phyloP scores from a whole-genome alignment of 495 filamentous ascomycete genomes.

The Penicillium crystallinum region DNA sequence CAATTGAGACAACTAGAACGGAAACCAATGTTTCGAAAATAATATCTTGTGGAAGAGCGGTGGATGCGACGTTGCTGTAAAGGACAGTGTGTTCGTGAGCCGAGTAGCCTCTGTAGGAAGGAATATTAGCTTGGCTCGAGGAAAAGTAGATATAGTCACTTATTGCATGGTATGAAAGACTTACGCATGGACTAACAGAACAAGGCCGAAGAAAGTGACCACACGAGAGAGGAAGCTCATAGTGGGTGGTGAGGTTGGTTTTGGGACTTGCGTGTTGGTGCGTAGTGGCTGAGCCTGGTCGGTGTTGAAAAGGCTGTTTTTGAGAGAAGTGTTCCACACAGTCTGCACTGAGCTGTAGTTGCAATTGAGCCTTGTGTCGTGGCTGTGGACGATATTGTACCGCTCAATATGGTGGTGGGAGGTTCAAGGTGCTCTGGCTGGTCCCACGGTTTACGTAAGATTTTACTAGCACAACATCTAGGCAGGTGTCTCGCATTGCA shows the following conservation, averaged over 20 bases:
- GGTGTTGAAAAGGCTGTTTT: neutral
- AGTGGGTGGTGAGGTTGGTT: slow-evolving; percentile 7
- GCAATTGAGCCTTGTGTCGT: neutral
- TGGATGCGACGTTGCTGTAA: slow-evolving; percentile 51
- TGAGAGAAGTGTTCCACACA: neutral
- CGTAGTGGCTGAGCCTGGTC: neutral
- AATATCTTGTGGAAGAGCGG: slow-evolving; percentile 64
- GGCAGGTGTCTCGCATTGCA: neutral
- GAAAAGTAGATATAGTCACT: neutral
- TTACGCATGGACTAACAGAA: slow-evolving; percentile 71
- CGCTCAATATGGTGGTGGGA: neutral
- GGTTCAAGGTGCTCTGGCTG: neutral
- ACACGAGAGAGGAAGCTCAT: slow-evolving; percentile 66
- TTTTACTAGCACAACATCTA: neutral
- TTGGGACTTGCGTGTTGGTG: slow-evolving; percentile 17
- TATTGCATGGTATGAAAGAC: slow-evolving; percentile 13
- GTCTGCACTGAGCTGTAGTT: neutral
- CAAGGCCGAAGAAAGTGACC: slow-evolving; percentile 57
- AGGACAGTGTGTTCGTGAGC: slow-evolving; percentile 77
- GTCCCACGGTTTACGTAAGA: neutral
- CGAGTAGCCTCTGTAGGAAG: slow-evolving; percentile 64
- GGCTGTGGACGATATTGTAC: neutral
- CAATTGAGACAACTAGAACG: slow-evolving; percentile 60
- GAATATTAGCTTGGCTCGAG: neutral
- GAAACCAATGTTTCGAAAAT: slow-evolving; percentile 59